Conservation (phyloP, 1,284 basidiomycete species). For the Caloboletus inedulis region DNA sequence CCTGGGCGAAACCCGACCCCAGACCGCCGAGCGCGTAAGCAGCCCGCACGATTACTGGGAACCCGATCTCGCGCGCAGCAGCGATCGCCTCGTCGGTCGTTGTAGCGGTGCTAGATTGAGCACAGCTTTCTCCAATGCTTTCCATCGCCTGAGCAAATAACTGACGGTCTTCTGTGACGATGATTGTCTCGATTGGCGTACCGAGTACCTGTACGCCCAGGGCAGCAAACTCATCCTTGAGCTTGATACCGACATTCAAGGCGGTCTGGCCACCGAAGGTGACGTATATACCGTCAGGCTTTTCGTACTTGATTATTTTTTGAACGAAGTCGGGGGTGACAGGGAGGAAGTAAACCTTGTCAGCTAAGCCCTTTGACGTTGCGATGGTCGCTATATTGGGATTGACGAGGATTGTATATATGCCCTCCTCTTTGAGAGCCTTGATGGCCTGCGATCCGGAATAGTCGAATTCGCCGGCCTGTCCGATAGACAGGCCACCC, state of each 20-base stretch:
- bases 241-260: conserved; percentile 93
- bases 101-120: conserved; percentile 82
- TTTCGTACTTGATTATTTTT: conserved; percentile 98
- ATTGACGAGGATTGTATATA: conserved; percentile 98
- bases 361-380: conserved; percentile 94
- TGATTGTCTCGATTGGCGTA: conserved; percentile 96
- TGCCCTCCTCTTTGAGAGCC: conserved; percentile 97
- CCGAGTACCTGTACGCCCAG: conserved; percentile 93
- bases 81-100: conserved; percentile 80
- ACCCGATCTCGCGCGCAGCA: conserved; percentile 90
- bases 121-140: conserved; percentile 94
- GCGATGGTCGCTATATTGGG: conserved; percentile 99
- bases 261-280: conserved; percentile 99
- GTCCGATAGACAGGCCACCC: conserved; percentile 97
- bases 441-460: conserved; percentile 99
- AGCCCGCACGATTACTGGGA: conserved; percentile 94
- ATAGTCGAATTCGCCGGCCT: conserved; percentile 99
- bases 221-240: conserved; percentile 91
- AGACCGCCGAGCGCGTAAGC: conserved; percentile 96
- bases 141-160: conserved; percentile 95
- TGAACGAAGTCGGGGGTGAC: conserved; percentile 97
- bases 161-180: conserved; percentile 96
- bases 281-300: conserved; percentile 97
- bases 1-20: conserved; percentile 91
- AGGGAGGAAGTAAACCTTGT: conserved; percentile 99